A percentile compares a stretch with the other conserved stretches of the same genome.
These are phyloP conservation scores for Trichoderma orchidacearum DNA, from an alignment of 495 filamentous ascomycete genomes.

Conservation along the genomic window DNA sequence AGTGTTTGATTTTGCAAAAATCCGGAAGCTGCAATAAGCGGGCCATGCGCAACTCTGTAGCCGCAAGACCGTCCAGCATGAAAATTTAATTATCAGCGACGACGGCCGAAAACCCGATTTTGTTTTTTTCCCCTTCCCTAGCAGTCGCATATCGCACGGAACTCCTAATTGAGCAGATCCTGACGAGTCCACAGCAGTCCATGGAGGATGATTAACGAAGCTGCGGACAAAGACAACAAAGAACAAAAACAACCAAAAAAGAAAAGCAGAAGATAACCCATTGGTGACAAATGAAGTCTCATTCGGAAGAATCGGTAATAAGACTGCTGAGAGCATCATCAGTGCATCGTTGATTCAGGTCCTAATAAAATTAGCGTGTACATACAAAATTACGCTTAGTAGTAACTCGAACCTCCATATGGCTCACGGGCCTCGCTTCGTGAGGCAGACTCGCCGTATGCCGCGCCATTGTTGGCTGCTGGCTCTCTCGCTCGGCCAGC, in stretches of 20 bases:
- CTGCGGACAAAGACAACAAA: background rate
- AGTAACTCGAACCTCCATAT: slow-evolving; percentile 29
- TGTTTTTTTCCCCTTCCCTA: slow-evolving; percentile 2
- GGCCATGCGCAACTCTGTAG: background rate
- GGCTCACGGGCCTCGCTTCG: slow-evolving; percentile 49
- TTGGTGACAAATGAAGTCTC: background rate
- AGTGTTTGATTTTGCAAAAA: slow-evolving; percentile 2
- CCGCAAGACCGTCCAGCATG: slow-evolving; percentile 2
- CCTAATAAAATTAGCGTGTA: slow-evolving; percentile 5
- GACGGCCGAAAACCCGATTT: background rate
- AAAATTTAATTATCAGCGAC: background rate
- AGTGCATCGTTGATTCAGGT: slow-evolving; percentile 9
- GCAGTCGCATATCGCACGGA: background rate
- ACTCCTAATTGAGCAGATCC: background rate
- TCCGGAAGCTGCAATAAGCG: slow-evolving; percentile 2
- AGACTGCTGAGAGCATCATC: slow-evolving; percentile 9
- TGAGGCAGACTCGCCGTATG: slow-evolving; percentile 44
- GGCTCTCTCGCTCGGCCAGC: slow-evolving; percentile 33
- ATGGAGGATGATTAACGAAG: background rate
- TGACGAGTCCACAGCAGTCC: background rate
- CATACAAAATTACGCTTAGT: background rate
- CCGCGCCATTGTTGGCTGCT: slow-evolving; percentile 25
- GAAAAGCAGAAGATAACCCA: slow-evolving; percentile 8
- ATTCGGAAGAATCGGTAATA: slow-evolving; percentile 6
- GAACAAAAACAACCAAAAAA: slow-evolving; percentile 6